Evolutionary conservation across 441 rosid species (phyloP), one percentile per base, ranked within the genome.

Genomic region (Syzygium syzygioides): DNA sequence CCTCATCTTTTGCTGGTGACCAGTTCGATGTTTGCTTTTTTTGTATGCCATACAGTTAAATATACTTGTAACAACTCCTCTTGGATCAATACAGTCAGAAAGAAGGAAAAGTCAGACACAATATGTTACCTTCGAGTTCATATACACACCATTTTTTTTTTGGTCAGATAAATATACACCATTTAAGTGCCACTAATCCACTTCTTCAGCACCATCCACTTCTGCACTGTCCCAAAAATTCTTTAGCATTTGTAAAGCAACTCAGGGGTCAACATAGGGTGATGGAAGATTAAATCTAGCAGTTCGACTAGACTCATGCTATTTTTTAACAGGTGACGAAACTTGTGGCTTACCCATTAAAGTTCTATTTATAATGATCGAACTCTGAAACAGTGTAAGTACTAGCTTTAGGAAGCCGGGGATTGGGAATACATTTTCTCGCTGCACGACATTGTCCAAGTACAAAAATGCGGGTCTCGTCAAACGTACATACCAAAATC

Each of bases 401-500:
- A 7, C 48, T 45, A 79, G n/a, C 60, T 20, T 56, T 56, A 26
- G 60, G 60, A 56, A 56, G 60, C 9, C 13, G 28, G 62, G 62
- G 62, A 25, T 25, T 57, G 62, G 62, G 62, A 57, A 57, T 20
- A 41, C 23, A 76, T 76, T 76, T 32, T 45, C n/a, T 26, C 25
- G 83, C n/a, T 23, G 41, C n/a, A 76, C 52, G 41, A 12, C 83
- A 7, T 41, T 41, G 83, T 15, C 52, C n/a, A 11, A 5, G 50
- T 19, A 28, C 87, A 34, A 18, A 1, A n/a, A 30, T 54, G n/a
- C n/a, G 34, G 64, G 0, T 18, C 64, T 59, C 14, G 59, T 55
- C 64, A 55, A 41, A 86, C 59, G 32, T 48, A 89, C 95, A 79
- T 95, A 98, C 99, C 97, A 88, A 97, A 98, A 93, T 98, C 99